Percentiles rank a stretch among this genome's conserved stretches.
Conservation (phyloP, 257 asterid genomes). For the Solanum lycopersicoides region DNA sequence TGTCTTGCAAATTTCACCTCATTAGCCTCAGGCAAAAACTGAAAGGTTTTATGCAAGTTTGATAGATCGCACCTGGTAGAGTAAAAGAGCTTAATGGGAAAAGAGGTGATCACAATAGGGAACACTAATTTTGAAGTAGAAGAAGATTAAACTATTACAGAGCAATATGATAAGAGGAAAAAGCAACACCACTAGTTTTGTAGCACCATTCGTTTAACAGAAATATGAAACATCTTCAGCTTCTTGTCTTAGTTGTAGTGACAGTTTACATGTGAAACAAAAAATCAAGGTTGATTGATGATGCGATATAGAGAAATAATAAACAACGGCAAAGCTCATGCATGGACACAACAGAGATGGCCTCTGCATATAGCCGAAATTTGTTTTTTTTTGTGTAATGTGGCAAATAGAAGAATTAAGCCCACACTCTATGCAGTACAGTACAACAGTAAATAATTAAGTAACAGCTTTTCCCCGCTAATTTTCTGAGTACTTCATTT, state of each 20-base stretch:
- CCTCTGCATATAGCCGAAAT: background rate
- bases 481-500: background rate
- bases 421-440: background rate
- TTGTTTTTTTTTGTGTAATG: background rate
- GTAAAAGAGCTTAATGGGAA: background rate
- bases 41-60: conserved; percentile 10
- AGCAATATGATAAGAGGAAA: background rate
- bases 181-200: background rate
- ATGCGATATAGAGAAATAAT: background rate
- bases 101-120: background rate
- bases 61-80: background rate
- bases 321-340: background rate
- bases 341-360: background rate
- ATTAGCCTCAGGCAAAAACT: conserved; percentile 95
- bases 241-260: background rate
- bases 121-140: background rate
- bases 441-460: background rate
- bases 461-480: background rate
- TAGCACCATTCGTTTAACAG: background rate
- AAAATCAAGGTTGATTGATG: background rate
- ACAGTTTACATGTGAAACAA: background rate
- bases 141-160: background rate
- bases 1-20: conserved; percentile 81
- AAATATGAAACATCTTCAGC: background rate
- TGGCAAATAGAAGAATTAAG: background rate